Conservation (phyloP, 2,329 filamentous ascomycete species). For the Botryotinia calthae region DNA sequence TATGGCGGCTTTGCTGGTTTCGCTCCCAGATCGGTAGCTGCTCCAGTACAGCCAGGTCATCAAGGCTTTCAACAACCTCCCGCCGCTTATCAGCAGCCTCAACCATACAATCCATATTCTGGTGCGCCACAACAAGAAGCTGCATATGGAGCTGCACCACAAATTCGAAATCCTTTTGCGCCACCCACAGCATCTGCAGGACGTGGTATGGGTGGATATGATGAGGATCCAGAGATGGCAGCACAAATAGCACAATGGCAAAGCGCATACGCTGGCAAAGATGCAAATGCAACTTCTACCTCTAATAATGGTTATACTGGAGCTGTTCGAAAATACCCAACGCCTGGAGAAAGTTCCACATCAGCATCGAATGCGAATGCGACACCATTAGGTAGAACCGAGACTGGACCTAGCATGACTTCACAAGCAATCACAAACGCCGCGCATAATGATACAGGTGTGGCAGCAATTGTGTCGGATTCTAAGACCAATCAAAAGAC, state of each 20-base stretch:
- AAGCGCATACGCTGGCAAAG: slow-evolving; percentile 74
- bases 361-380: slow-evolving; percentile 46
- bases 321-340: slow-evolving; percentile 37
- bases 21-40: slow-evolving; percentile 57
- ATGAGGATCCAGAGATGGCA: slow-evolving; percentile 76
- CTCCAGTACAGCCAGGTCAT: slow-evolving; percentile 35
- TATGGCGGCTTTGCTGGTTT: slow-evolving; percentile 52
- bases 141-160: slow-evolving; percentile 56
- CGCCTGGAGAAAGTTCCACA: slow-evolving; percentile 45
- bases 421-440: slow-evolving; percentile 57
- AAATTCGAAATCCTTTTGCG: slow-evolving; percentile 80
- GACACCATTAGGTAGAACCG: slow-evolving; percentile 42
- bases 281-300: slow-evolving; percentile 43
- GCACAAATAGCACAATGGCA: slow-evolving; percentile 95
- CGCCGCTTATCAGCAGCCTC: slow-evolving; percentile 29
- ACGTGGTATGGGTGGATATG: slow-evolving; percentile 41
- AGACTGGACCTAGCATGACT: slow-evolving; percentile 68
- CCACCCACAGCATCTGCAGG: slow-evolving; percentile 51
- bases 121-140: slow-evolving; percentile 29
- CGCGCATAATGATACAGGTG: slow-evolving; percentile 47
- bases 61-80: slow-evolving; percentile 35
- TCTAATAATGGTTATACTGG: slow-evolving; percentile 36
- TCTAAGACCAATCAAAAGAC: slow-evolving; percentile 71
- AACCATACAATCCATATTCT: slow-evolving; percentile 30
- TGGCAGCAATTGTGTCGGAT: slow-evolving; percentile 43